Percentiles rank a stretch among this genome's conserved stretches.
Evolutionary conservation across 2,329 filamentous ascomycete genomes (phyloP).

Genomic region (Colletotrichum theobromicola): DNA sequence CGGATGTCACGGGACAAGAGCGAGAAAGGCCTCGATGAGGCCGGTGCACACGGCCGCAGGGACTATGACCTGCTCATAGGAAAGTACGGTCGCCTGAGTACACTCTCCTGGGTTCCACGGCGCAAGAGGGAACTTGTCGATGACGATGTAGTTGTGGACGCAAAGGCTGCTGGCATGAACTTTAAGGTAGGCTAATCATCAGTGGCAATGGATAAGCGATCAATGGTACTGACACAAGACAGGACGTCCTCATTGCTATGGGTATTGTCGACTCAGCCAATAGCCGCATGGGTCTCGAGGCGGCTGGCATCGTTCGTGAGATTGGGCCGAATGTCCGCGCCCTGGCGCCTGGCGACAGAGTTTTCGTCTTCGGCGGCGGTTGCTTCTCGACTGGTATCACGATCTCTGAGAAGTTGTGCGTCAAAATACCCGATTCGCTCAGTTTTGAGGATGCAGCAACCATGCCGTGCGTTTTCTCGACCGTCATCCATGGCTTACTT

Average conservation of each 20-base stretch:
- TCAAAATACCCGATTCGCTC: conserved; percentile 38
- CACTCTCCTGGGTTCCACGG: not conserved
- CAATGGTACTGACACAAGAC: not conserved
- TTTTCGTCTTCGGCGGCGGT: not conserved
- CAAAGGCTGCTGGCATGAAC: conserved; percentile 4
- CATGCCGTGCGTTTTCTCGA: conserved; percentile 38
- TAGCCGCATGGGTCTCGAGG: conserved; percentile 32
- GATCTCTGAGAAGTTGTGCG: conserved; percentile 9
- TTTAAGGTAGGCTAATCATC: conserved; percentile 26
- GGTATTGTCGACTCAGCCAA: conserved; percentile 22
- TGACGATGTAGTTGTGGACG: not conserved
- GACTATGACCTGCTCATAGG: not conserved
- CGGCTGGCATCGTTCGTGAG: conserved; percentile 31
- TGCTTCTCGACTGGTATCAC: conserved; percentile 1
- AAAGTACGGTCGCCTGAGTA: not conserved
- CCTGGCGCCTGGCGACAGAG: conserved; percentile 30
- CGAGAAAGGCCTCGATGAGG: not conserved
- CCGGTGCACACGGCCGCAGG: not conserved
- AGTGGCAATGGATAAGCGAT: conserved; percentile 14
- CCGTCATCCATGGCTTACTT: conserved; percentile 35
- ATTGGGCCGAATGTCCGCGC: conserved; percentile 30
- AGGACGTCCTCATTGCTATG: conserved; percentile 25
- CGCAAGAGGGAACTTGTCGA: not conserved
- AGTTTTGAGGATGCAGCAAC: conserved; percentile 39
- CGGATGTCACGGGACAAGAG: not conserved